Evolutionary conservation across 768 basidiomycete species (phyloP).

Genomic region (Agrocybe praecox): DNA sequence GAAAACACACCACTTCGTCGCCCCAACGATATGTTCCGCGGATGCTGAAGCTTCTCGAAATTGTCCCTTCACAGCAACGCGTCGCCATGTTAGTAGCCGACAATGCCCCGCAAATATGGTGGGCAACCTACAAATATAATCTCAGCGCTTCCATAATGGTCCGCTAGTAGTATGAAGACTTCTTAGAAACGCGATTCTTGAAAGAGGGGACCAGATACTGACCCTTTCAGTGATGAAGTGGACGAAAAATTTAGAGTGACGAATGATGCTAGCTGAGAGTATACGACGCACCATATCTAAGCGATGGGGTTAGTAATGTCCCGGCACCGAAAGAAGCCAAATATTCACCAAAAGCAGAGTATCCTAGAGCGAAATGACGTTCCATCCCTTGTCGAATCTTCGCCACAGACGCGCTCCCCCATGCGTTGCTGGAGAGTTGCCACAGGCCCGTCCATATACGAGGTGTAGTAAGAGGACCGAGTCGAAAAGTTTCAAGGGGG

Average conservation of each 20-base stretch:
- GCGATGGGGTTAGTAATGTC: background rate
- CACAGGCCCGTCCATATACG: conserved; percentile 80
- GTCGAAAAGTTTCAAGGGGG: conserved; percentile 47
- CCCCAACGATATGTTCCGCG: conserved; percentile 56
- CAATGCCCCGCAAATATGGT: conserved; percentile 1
- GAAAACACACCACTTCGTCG: conserved; percentile 90
- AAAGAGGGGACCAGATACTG: background rate
- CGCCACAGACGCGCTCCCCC: conserved; percentile 72
- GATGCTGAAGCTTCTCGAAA: conserved; percentile 52
- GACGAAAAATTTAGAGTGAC: background rate
- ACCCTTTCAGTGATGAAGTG: background rate
- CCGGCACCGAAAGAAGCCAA: background rate
- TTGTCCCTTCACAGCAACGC: conserved; percentile 56
- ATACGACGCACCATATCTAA: conserved; percentile 39
- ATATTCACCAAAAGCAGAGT: conserved; percentile 59
- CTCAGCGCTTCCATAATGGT: conserved; percentile 87
- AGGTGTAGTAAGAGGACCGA: conserved; percentile 61
- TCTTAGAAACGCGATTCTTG: background rate
- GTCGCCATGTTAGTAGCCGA: conserved; percentile 7
- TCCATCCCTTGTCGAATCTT: conserved; percentile 72
- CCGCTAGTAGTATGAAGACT: conserved; percentile 48
- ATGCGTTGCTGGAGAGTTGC: conserved; percentile 86
- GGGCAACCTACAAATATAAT: conserved; percentile 68
- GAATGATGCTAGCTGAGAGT: background rate
- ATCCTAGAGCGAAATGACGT: conserved; percentile 61